Evolutionary conservation across 2,329 filamentous ascomycete genomes (phyloP), one percentile per base, ranked within the genome.

Genomic region (Trichoderma citrinoviride): DNA sequence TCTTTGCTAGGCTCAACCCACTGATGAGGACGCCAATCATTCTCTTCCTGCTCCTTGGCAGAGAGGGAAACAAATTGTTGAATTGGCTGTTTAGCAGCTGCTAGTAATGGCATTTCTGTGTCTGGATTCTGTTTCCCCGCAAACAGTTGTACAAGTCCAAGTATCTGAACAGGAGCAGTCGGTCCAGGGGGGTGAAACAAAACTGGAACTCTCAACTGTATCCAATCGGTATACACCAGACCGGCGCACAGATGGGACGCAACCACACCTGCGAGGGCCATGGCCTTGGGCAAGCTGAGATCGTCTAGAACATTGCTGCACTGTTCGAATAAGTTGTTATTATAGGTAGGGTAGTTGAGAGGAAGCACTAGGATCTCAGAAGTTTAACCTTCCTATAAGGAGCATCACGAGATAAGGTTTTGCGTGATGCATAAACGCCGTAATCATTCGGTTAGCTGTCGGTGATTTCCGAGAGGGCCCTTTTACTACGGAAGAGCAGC

Each of bases 381-480:
- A n/a, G 17, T 7, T 43, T 12, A 49, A 60, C 23, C 44, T 49
- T 46, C 29, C 33, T 37, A 15, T 37, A 37, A 37, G 33, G 5
- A 10, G 7, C 27, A 40, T 60, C 29, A 37, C 17, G 29, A 49
- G 25, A 49, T 21, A 33, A 49, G 8, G 27, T 61, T 41, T 43
- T 37, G 5, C 47, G 25, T 43, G 19, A 46, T 23, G 60, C 40
- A 54, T 44, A 40, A 50, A 27, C 40, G 44, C 44, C 44, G 60
- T 54, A 62, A 62, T 62, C 33, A 37, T 37, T 37, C 33, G 10
- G 33, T 33, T 33, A 62, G 25, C 19, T 46, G 21, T 46, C 60
- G 60, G 60, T 54, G 49, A 62, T 62, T 54, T 62, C 60, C 60
- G 60, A 54, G 23, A 44, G 44, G n/a, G 33, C 12, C 52, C 4